Evolutionary conservation across 345 rosid genomes (phyloP).

Genomic region (Draba incana): DNA sequence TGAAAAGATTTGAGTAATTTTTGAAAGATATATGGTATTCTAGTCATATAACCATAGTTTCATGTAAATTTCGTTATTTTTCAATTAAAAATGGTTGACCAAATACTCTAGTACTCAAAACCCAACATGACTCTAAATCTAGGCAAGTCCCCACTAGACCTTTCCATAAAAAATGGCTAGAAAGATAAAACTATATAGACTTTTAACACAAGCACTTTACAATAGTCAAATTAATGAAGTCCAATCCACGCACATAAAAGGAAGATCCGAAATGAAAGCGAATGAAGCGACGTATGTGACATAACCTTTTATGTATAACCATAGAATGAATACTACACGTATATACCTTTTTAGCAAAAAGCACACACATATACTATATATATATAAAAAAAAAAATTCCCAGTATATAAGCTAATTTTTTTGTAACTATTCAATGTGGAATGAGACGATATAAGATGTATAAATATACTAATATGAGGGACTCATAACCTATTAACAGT

Average conservation of each 20-base stretch:
- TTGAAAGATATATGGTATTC: no score
- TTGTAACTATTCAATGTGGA: no score
- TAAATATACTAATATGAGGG: no score
- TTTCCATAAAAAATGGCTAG: slow-evolving; percentile 7
- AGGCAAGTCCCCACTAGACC: slow-evolving; percentile 29
- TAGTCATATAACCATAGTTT: no score
- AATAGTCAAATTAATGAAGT: slow-evolving; percentile 38
- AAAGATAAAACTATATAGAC: slow-evolving; percentile 29
- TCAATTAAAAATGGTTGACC: no score
- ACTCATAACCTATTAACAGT: neutral
- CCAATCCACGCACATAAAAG: slow-evolving; percentile 23
- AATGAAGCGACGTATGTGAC: slow-evolving; percentile 28
- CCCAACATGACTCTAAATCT: slow-evolving; percentile 19
- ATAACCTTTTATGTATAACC: slow-evolving; percentile 15
- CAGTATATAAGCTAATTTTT: no score
- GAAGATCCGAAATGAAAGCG: slow-evolving; percentile 12
- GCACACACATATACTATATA: no score
- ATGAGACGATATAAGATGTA: no score
- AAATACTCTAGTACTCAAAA: slow-evolving; percentile 5
- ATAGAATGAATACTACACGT: neutral
- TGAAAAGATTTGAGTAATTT: no score
- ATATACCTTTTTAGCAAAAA: no score
- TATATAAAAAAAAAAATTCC: no score
- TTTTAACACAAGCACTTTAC: slow-evolving; percentile 21
- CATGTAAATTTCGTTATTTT: no score